Evolutionary conservation across 2,329 filamentous ascomycete genomes (phyloP).

Genomic region (Fusarium odoratissimum): DNA sequence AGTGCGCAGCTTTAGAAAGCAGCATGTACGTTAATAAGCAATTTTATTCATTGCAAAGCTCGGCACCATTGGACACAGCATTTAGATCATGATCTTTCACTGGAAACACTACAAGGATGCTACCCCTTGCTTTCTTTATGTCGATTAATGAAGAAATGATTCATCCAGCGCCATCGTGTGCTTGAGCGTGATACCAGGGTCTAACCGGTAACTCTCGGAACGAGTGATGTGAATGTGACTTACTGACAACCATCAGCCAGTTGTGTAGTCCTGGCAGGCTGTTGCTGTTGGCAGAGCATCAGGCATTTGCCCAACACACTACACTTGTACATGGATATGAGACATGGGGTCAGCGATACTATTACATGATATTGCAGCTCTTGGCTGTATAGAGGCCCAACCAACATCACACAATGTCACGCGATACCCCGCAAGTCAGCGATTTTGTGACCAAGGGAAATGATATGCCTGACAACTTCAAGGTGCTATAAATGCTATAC

Average conservation of each 20-base stretch:
- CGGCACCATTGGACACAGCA: conserved; percentile 46
- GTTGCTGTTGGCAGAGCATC: conserved; percentile 1
- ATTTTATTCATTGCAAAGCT: conserved; percentile 47
- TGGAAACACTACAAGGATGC: conserved; percentile 2
- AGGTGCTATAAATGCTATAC: conserved; percentile 31
- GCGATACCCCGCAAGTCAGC: conserved; percentile 40
- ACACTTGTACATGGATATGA: conserved; percentile 21
- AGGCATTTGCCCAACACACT: conserved; percentile 16
- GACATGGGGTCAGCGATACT: conserved; percentile 35
- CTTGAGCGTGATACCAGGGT: background rate
- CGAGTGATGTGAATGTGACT: background rate
- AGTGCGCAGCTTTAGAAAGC: conserved; percentile 15
- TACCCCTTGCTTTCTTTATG: conserved; percentile 8
- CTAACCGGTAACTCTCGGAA: conserved; percentile 1
- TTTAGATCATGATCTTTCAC: conserved; percentile 11
- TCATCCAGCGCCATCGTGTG: background rate
- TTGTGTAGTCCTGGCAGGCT: background rate
- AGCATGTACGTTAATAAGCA: conserved; percentile 21
- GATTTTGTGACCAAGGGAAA: conserved; percentile 18
- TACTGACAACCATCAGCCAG: background rate
- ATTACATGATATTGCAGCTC: conserved; percentile 45
- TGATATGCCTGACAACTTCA: conserved; percentile 2
- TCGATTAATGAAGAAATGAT: conserved; percentile 36
- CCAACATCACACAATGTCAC: conserved; percentile 34
- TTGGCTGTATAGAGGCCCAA: conserved; percentile 28